Base-by-base conservation (phyloP, 495 filamentous ascomycete genomes). In the Friedmanniomyces simplex region DNA sequence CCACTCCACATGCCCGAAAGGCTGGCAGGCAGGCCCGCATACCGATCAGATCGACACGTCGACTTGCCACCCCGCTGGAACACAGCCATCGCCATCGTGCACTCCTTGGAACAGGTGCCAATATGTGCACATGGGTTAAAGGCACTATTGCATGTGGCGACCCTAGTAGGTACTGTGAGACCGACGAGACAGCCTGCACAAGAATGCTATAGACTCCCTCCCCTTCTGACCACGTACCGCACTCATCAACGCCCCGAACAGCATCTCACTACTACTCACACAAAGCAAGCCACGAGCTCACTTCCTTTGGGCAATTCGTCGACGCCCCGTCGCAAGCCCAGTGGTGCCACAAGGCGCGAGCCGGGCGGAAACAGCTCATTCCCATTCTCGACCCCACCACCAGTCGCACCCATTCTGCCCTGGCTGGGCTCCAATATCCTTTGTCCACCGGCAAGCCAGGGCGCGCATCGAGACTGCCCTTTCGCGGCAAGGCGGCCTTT, bases 371-470 rank as follows among this genome's bases (percentile, higher is more conserved):
- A 5, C 39, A 43, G 39, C 39, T 43, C 39, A 43, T 43, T 16
- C 39, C 14, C 39, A 43, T 43, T 43, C 39, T 16, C 18, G 5
- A 16, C 39, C 39, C 39, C 39, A 43, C 39, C 39, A n/a, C 39
- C n/a, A n/a, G n/a, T n/a, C 14, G 39, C 18, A 5, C 39, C 39
- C 14, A 43, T 5, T n/a, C n/a, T n/a, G n/a, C n/a, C n/a, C 39
- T 43, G 14, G 4, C 28, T 32, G 13, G 39, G 39, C 39, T 43
- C 5, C 39, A 16, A 20, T 18, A 49, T 52, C 49, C 49, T 52
- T 52, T 52, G 49, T 52, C 30, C n/a, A n/a, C n/a, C 49, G 25
- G 28, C 26, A 52, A 34, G 49, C 49, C 49, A 37, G 49, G 49
- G 49, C 49, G 30, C 26, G 4, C 7, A 37, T 52, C 49, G 25